phyloP scores from a whole-genome alignment of 805 yeast species.

The Sungouiella blattae region DNA sequence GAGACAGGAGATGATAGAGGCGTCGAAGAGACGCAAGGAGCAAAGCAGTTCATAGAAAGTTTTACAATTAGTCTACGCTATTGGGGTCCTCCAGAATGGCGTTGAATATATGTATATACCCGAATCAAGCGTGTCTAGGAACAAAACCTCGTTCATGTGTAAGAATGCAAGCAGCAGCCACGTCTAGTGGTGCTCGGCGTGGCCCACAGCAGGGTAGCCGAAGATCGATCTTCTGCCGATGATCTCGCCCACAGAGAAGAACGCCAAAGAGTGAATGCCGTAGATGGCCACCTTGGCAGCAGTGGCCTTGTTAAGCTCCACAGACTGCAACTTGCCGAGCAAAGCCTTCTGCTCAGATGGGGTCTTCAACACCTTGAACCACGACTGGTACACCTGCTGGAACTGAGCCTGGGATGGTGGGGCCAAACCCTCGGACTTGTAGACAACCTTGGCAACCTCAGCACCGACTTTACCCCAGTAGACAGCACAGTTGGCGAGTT shows the following conservation, averaged over 20 bases:
- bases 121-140: no score
- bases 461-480: conserved; percentile 77
- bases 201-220: conserved; percentile 74
- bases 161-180: conserved; percentile 4
- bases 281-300: conserved; percentile 67
- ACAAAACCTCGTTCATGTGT: no score
- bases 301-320: conserved; percentile 49
- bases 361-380: conserved; percentile 33
- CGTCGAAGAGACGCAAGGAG: conserved; percentile 53
- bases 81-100: background rate
- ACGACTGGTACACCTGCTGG: conserved; percentile 63
- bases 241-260: conserved; percentile 92
- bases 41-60: no score
- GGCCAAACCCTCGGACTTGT: conserved; percentile 86
- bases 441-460: conserved; percentile 71
- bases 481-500: conserved; percentile 50
- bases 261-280: conserved; percentile 81
- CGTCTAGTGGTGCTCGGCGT: conserved; percentile 29
- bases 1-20: conserved; percentile 68
- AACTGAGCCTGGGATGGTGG: conserved; percentile 82
- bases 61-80: no score
- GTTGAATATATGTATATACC: conserved; percentile 1
- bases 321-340: conserved; percentile 32
- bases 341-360: conserved; percentile 58
- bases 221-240: conserved; percentile 92